Base-by-base conservation (phyloP, 306 rosid species). In the Biancaea sappan region DNA sequence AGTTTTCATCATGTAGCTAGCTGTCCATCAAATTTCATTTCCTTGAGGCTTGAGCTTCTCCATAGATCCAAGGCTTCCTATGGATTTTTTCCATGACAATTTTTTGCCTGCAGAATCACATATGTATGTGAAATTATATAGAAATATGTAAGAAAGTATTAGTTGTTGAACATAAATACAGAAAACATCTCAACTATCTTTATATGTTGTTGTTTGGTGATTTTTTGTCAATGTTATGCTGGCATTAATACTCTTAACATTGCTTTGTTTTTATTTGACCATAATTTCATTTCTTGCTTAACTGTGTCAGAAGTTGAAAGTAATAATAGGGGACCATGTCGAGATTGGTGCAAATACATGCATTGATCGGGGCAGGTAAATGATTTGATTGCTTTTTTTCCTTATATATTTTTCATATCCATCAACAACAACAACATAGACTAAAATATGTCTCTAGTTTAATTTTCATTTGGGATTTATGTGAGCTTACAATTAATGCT, bases 331-430 rank as follows among this genome's bases (percentile, higher is more conserved):
- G 54, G 83, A 81, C 79, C 31, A 79, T 66, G 97, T 94, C 64
- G 98, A 94, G 81, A 88, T 91, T 69, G 97, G 97, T 76, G 92
- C 97, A 78, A 94, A 86, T 81, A 85, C 98, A 54, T 91, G 97
- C 82, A 86, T 94, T 77, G 97, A 94, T 81, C 83, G 97, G 80
- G 98, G 98, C 71, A 94, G 98, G 98, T 91, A 60, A 78, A 78
- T 73, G 57, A 28, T 79, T 56, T 66, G 56, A 32, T 58, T 26
- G 16, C 66, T 9, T 76, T 15, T 3, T 35, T 62, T 62, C 16
- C 47, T 44, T 62, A 11, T 26, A 2, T 44, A 67, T 66, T 61
- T 53, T 73, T 25, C 25, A 12, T 25, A 57, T 68, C 32, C 47
- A 35, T 38, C 58, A 43, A 18, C 13, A 7, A 19, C 19, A 5